Evolutionary conservation across 2,329 filamentous ascomycete species (phyloP), one percentile per base, ranked within the genome.

Genomic region (Phoma herbarum): DNA sequence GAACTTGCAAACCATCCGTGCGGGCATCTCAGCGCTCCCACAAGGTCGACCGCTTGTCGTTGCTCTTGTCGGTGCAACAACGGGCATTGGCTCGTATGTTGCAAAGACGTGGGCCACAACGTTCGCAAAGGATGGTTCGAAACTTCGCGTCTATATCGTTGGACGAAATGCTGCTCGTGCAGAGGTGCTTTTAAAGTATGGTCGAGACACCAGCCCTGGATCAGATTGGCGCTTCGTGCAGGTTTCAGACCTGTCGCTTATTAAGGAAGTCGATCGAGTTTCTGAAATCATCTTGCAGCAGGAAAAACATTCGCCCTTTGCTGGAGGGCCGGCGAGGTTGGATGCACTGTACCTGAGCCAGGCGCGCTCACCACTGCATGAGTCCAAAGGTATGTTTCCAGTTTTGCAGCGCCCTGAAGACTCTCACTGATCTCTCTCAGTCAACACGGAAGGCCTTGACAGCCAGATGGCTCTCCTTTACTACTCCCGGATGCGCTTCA

Each of bases 361-460:
- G 45, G 75, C 65, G 6, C 62, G 65, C 16, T 65, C 68, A 12
- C 63, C 67, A 4, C 3, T 67, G 48, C 70, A 61, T 37, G 83
- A 86, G 64, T 74, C 75, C 26, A 77, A 77, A 26, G 78, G 88
- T 58, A 67, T 85, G 83, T 85, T 53, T 51, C 25, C 6, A 23
- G n/a, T 18, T 6, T 25, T 5, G 9, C 3, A 18, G 9, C 2
- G 12, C 9, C 9, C 6, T 39, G 12, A 4, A 23, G 18, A 16
- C 16, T 3, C 20, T 25, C 9, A 31, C 22, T 45, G 35, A 39
- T 31, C 5, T 11, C 10, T 79, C 77, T 71, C 16, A 72, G 78
- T 10, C 60, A 72, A 26, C 60, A 69, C 52, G 7, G 78, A 80
- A 68, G 75, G 75, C 7, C 61, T 79, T 1, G 73, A 78, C 45